Evolutionary conservation across 345 rosid species (phyloP).

Genomic region (Pistacia integerrima): DNA sequence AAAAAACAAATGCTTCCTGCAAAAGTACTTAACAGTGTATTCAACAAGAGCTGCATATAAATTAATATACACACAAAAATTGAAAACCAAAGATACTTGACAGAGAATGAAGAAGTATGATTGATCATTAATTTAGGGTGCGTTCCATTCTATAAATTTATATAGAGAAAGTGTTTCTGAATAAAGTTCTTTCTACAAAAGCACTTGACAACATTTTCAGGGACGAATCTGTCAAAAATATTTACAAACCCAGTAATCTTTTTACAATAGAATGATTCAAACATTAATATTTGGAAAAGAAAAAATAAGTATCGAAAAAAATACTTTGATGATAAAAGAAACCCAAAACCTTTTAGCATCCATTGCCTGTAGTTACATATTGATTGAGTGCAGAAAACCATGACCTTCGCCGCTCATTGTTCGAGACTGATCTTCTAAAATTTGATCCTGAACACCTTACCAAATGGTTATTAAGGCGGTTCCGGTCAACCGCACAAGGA

Average conservation of each 20-base stretch:
- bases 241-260: constrained; percentile 22
- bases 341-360: constrained; percentile 47
- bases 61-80: too few relatives aligned
- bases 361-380: constrained; percentile 57
- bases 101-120: neutral
- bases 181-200: neutral
- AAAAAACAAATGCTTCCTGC: too few relatives aligned
- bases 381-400: constrained; percentile 83
- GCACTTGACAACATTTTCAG: neutral
- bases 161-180: neutral
- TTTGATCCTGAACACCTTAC: constrained; percentile 57
- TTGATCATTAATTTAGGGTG: neutral
- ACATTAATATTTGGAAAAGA: constrained; percentile 17
- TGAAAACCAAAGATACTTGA: neutral
- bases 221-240: neutral
- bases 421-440: constrained; percentile 50
- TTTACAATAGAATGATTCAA: neutral
- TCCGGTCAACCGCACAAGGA: constrained; percentile 37
- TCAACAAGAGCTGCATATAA: too few relatives aligned
- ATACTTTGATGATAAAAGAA: neutral
- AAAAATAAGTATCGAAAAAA: neutral
- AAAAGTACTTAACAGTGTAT: too few relatives aligned
- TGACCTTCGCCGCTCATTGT: constrained; percentile 51
- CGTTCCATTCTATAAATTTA: neutral
- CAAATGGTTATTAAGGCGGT: constrained; percentile 35